Conservation (phyloP, 306 rosid species). For the Herpetospermum pedunculosum region DNA sequence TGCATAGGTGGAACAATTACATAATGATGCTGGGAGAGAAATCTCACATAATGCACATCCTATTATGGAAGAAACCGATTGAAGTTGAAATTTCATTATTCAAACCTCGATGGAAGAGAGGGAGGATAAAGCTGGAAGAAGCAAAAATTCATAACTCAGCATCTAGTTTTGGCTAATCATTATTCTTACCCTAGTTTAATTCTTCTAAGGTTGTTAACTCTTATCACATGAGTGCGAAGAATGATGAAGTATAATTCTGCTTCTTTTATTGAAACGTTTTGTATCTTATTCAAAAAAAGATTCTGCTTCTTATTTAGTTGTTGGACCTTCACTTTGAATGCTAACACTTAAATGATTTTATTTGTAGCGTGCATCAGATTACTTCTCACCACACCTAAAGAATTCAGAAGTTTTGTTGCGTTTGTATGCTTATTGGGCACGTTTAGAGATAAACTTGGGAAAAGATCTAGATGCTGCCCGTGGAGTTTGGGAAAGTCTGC, state of each 20-base stretch:
- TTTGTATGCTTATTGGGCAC: conserved; percentile 86
- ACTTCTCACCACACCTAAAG: conserved; percentile 70
- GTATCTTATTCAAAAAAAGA: not conserved
- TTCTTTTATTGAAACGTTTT: no score
- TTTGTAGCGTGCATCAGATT: conserved; percentile 68
- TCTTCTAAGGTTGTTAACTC: not conserved
- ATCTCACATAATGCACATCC: no score
- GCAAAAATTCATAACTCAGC: no score
- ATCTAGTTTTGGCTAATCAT: no score
- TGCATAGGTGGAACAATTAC: no score
- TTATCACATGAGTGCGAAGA: no score
- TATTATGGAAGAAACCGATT: no score
- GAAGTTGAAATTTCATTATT: no score
- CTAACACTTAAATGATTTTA: conserved; percentile 22
- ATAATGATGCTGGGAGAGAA: no score
- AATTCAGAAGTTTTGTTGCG: conserved; percentile 53
- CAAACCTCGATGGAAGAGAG: no score
- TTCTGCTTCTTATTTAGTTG: not conserved
- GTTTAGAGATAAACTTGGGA: conserved; percentile 48
- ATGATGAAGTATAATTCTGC: not conserved
- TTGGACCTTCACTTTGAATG: conserved; percentile 10
- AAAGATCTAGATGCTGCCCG: conserved; percentile 65
- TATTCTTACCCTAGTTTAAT: not conserved
- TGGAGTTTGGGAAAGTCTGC: conserved; percentile 82
- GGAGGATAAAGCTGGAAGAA: no score